These are phyloP conservation scores for Ophiostoma angusticollis DNA, from an alignment of 2,329 filamentous ascomycete species.

Conservation along the genomic window DNA sequence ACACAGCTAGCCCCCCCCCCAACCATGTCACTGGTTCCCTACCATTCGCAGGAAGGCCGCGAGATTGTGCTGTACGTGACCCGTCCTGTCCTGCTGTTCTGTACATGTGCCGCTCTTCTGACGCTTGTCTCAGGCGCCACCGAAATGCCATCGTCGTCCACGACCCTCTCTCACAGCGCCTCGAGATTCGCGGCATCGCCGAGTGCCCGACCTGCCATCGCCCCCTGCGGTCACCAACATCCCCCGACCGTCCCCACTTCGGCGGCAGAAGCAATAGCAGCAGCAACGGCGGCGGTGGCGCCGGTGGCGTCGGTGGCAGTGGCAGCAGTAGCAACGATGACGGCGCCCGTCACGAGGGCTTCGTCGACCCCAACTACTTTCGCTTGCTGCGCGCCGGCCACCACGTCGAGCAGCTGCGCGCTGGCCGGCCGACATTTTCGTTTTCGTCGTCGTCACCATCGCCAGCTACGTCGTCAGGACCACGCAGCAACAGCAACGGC, in stretches of 20 bases:
- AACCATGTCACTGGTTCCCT: slow-evolving; percentile 63
- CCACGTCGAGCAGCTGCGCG: slow-evolving; percentile 23
- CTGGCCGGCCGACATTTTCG: too few relatives aligned
- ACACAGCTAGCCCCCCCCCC: too few relatives aligned
- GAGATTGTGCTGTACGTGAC: slow-evolving; percentile 65
- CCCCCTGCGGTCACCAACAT: slow-evolving; percentile 38
- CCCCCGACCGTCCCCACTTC: slow-evolving; percentile 35
- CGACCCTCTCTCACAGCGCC: slow-evolving; percentile 70
- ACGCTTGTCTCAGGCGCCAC: slow-evolving; percentile 54
- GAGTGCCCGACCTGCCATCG: slow-evolving; percentile 90
- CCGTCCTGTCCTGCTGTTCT: too few relatives aligned
- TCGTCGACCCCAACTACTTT: slow-evolving; percentile 88
- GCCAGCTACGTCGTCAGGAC: not conserved
- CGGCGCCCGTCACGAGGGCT: slow-evolving; percentile 40
- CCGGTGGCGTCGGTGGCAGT: not conserved
- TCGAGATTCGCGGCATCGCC: slow-evolving; percentile 65
- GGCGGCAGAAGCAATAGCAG: slow-evolving; percentile 21
- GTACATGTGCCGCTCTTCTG: too few relatives aligned
- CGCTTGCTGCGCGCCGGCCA: slow-evolving; percentile 63
- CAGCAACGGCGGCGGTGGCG: not conserved
- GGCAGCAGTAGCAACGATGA: too few relatives aligned
- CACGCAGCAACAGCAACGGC: not conserved
- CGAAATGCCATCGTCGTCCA: slow-evolving; percentile 86
- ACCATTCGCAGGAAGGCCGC: slow-evolving; percentile 57
- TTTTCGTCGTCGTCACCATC: slow-evolving; percentile 25